Evolutionary conservation across 2,329 filamentous ascomycete species (phyloP).

Genomic region (Pseudogymnoascus verrucosus): DNA sequence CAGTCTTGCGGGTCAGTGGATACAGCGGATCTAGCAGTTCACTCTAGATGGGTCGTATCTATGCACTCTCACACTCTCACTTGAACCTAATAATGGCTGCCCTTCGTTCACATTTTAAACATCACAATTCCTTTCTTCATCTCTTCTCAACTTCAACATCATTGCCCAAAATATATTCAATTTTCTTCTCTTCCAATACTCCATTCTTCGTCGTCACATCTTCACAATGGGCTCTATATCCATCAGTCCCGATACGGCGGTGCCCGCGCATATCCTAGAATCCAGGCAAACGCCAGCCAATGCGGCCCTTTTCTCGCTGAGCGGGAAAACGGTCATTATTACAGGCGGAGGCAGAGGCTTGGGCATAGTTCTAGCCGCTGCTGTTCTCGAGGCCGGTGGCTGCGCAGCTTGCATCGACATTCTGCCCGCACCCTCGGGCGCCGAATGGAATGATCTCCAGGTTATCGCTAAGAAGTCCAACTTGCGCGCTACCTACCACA

Average conservation of each 20-base stretch:
- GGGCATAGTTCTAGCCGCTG: slow-evolving; percentile 41
- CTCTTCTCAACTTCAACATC: background rate
- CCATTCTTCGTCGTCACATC: background rate
- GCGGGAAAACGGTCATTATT: slow-evolving; percentile 37
- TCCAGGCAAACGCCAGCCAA: slow-evolving; percentile 25
- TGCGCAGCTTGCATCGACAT: slow-evolving; percentile 42
- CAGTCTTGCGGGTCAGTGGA: too few species aligned
- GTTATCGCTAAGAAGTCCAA: background rate
- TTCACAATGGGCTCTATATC: background rate
- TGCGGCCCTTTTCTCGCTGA: slow-evolving; percentile 37
- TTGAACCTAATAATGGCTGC: background rate
- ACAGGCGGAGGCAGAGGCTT: slow-evolving; percentile 45
- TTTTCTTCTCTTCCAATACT: background rate
- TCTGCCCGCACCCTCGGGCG: slow-evolving; percentile 29
- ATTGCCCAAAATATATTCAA: background rate
- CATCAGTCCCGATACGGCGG: slow-evolving; percentile 13
- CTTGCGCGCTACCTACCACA: slow-evolving; percentile 26
- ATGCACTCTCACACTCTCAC: background rate
- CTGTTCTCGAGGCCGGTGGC: slow-evolving; percentile 41
- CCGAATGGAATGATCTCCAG: slow-evolving; percentile 31
- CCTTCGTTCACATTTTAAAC: background rate
- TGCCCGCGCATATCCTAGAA: slow-evolving; percentile 21
- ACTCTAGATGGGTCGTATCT: too few species aligned
- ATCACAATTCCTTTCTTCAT: background rate
- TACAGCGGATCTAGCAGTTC: too few species aligned